These are phyloP conservation scores for Dactylis glomerata DNA, from an alignment of 176 grass and related monocot species.

Conservation along the genomic window DNA sequence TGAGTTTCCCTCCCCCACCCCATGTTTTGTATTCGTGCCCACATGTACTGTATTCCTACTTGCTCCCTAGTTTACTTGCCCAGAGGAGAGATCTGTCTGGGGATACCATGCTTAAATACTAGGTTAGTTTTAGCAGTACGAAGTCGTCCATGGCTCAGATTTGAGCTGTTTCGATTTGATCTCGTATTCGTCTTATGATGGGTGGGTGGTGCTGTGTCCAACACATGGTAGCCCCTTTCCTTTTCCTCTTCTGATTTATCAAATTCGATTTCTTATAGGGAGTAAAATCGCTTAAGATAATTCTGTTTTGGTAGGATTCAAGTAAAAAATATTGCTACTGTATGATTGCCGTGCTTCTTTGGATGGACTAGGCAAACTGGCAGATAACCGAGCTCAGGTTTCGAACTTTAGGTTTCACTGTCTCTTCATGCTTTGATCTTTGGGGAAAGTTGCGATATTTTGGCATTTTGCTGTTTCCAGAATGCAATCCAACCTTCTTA, in stretches of 20 bases:
- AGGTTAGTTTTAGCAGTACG: slow-evolving; percentile 6
- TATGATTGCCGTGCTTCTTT: not conserved
- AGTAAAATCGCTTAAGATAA: not conserved
- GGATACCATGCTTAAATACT: slow-evolving; percentile 27
- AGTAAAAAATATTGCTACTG: not conserved
- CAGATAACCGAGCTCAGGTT: not conserved
- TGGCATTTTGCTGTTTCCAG: not conserved
- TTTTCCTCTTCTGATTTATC: slow-evolving; percentile 8
- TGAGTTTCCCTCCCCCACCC: slow-evolving; percentile 25
- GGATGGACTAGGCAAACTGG: not conserved
- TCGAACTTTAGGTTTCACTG: not conserved
- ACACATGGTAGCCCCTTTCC: slow-evolving; percentile 26
- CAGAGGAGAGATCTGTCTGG: slow-evolving; percentile 42
- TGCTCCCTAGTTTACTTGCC: slow-evolving; percentile 44
- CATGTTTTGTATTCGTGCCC: not conserved
- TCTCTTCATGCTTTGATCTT: not conserved
- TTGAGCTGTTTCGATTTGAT: slow-evolving; percentile 14
- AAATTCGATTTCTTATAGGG: slow-evolving; percentile 2
- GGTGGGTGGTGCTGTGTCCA: slow-evolving; percentile 35
- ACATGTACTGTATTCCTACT: slow-evolving; percentile 25
- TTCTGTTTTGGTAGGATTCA: not conserved
- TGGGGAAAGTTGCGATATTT: not conserved
- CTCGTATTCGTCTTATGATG: slow-evolving; percentile 23
- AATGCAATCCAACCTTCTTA: not conserved
- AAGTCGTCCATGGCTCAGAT: slow-evolving; percentile 14